These are phyloP conservation scores for Globisporangium solare DNA, from an alignment of 352 stramenopile species.

Conservation along the genomic window DNA sequence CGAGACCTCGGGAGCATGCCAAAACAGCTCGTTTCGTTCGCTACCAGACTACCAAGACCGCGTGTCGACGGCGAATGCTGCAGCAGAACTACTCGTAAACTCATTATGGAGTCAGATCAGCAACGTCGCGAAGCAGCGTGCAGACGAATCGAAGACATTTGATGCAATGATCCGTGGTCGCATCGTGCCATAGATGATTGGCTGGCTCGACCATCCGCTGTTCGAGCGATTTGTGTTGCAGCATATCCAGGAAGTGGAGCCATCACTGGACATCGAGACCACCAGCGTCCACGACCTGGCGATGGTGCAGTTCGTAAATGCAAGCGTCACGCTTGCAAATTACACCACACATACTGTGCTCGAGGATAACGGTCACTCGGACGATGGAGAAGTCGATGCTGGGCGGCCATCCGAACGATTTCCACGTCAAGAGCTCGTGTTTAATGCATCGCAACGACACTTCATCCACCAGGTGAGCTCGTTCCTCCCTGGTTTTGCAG, in stretches of 20 bases:
- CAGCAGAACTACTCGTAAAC: background rate
- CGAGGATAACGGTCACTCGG: conserved; percentile 1
- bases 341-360: conserved; percentile 21
- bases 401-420: conserved; percentile 39
- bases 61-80: background rate
- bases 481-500: conserved; percentile 28
- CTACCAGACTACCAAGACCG: conserved; percentile 2
- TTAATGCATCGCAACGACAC: conserved; percentile 11
- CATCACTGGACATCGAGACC: background rate
- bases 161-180: conserved; percentile 22
- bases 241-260: conserved; percentile 15
- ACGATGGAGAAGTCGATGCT: conserved; percentile 17
- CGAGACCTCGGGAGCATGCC: conserved; percentile 20
- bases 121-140: background rate
- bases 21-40: background rate
- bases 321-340: conserved; percentile 21
- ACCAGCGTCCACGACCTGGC: conserved; percentile 24
- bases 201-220: conserved; percentile 32
- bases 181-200: conserved; percentile 36
- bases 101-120: background rate
- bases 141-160: background rate
- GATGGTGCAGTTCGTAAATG: conserved; percentile 44
- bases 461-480: conserved; percentile 12
- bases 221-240: conserved; percentile 32
- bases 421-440: conserved; percentile 18